Percentiles rank a stretch among this genome's conserved stretches.
phyloP scores from a whole-genome alignment of 257 asterid genomes.

The Ajuga chamaepitys region DNA sequence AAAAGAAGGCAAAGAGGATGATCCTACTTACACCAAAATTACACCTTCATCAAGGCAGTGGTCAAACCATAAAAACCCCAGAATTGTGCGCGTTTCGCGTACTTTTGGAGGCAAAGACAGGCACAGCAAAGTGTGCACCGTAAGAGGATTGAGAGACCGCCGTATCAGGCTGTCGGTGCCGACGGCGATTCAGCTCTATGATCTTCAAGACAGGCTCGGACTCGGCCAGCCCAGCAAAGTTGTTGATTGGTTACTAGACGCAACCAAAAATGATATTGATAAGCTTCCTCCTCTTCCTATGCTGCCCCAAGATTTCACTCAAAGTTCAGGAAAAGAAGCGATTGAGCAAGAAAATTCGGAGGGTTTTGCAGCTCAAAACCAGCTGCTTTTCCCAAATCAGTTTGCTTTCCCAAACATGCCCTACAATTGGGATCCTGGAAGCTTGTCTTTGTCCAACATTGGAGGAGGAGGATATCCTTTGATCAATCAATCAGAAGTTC shows the following conservation, averaged over 20 bases:
- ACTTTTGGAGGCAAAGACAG: slow-evolving; percentile 67
- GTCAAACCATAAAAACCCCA: slow-evolving; percentile 52
- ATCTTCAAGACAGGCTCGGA: slow-evolving; percentile 68
- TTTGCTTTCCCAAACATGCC: slow-evolving; percentile 25
- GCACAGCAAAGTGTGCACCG: slow-evolving; percentile 70
- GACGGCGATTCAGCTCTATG: slow-evolving; percentile 61
- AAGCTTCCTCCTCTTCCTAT: slow-evolving; percentile 62
- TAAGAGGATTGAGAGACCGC: slow-evolving; percentile 59
- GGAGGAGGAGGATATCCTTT: slow-evolving; percentile 36
- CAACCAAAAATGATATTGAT: slow-evolving; percentile 45
- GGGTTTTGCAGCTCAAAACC: slow-evolving; percentile 25
- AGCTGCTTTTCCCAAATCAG: slow-evolving; percentile 49
- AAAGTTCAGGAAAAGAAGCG: slow-evolving; percentile 7
- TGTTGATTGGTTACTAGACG: slow-evolving; percentile 64
- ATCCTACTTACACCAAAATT: too few relatives aligned
- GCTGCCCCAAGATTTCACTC: slow-evolving; percentile 22
- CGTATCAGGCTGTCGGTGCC: slow-evolving; percentile 68
- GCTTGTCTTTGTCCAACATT: slow-evolving; percentile 43
- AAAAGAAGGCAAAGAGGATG: too few relatives aligned
- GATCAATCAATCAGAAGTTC: slow-evolving; percentile 22
- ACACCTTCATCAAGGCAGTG: slow-evolving; percentile 29
- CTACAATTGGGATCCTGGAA: slow-evolving; percentile 42
- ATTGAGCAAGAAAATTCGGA: slow-evolving; percentile 19
- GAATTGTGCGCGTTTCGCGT: slow-evolving; percentile 65
- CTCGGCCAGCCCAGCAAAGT: slow-evolving; percentile 70